Evolutionary conservation across 2,329 filamentous ascomycete genomes (phyloP).

Genomic region (Fusarium caatingaense): DNA sequence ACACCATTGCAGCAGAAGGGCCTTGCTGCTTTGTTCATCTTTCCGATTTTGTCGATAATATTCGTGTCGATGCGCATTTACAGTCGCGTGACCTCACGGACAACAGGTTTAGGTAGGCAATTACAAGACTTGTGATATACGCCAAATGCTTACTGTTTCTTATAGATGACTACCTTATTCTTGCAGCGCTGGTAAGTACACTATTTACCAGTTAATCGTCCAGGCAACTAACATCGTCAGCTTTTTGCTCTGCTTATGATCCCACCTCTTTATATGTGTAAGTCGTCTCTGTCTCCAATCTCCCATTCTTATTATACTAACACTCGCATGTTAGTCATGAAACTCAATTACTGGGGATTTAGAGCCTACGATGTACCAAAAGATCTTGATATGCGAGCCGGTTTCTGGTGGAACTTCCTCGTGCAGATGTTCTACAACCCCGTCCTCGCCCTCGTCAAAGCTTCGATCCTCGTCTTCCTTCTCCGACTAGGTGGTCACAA

Average conservation of each 20-base stretch:
- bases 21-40: slow-evolving; percentile 49
- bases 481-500: slow-evolving; percentile 57
- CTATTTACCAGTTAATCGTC: fast-evolving
- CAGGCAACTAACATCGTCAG: slow-evolving; percentile 1
- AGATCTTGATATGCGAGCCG: slow-evolving; percentile 35
- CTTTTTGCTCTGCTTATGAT: slow-evolving; percentile 35
- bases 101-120: slow-evolving; percentile 41
- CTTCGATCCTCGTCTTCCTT: slow-evolving; percentile 58
- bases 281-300: background rate
- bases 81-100: slow-evolving; percentile 45
- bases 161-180: slow-evolving; percentile 30
- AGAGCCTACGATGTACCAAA: slow-evolving; percentile 37
- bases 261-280: slow-evolving; percentile 36
- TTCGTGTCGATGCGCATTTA: slow-evolving; percentile 45
- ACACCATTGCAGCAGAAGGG: slow-evolving; percentile 48
- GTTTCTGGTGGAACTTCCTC: slow-evolving; percentile 52
- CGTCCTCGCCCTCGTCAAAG: slow-evolving; percentile 58
- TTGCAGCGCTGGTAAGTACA: slow-evolving; percentile 25
- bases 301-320: fast-evolving
- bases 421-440: slow-evolving; percentile 59
- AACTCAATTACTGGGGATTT: slow-evolving; percentile 51
- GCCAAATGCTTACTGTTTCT: background rate
- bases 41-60: slow-evolving; percentile 47
- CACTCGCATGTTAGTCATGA: slow-evolving; percentile 35
- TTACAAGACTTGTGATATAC: background rate